Base-by-base conservation (phyloP, 306 rosid species). In the Ammopiptanthus mongolicus region DNA sequence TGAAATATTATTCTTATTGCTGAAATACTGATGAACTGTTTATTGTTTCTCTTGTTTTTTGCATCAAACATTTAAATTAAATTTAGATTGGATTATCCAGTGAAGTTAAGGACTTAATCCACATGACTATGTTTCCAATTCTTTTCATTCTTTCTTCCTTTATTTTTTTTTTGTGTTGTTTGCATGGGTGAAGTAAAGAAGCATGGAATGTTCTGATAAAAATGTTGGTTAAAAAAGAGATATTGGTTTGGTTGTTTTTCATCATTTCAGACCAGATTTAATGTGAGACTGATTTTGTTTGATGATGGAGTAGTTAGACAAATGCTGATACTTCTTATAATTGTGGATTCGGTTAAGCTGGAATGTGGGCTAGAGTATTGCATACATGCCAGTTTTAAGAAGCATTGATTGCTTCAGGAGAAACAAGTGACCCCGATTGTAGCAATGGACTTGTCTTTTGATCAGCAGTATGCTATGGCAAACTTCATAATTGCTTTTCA, bases 1-100 rank as follows among this genome's bases (percentile, higher is more conserved):
- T 25, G 37, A 58, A 42, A 57, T 57, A 23, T 14, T 39, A 14
- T 59, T 72, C 12, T 58, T 15, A 14, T 72, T 65, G 62, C 61
- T 53, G 69, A 77, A 62, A 72, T 14, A 11, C 60, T 21, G 73
- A 29, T 62, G 48, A 63, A 55, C 50, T 5, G 53, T 65, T 64
- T 53, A 53, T 55, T 17, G 74, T 11, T 31, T 63, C 62, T 55
- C 25, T 69, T 12, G 10, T 65, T 64, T 70, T 81, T 69, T 76
- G 29, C 7, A 37, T 69, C 8, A 19, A n/a, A 23, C 37, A 17
- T 34, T 55, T 22, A 33, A 18, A 17, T 82, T 65, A 34, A 39
- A 50, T 74, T 56, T 65, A 14, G 50, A 65, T 57, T 65, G 34
- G 66, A 58, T 71, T 46, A 25, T 65, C 64, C 8, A 69, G 29